Evolutionary conservation across 208 protist species (phyloP).

Genomic region (Crithidia brevicula): DNA sequence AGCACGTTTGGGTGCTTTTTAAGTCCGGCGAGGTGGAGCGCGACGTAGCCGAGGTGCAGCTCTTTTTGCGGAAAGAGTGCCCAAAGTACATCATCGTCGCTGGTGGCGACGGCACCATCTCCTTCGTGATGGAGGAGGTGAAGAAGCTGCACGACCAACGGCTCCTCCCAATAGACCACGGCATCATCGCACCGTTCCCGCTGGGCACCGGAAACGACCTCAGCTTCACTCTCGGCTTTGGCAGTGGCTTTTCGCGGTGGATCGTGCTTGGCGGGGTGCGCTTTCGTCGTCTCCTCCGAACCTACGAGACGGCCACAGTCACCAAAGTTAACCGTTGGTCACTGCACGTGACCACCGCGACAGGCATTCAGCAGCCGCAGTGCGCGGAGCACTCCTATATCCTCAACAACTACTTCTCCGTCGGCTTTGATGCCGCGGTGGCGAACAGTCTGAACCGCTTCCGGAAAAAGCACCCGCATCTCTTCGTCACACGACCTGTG

Average conservation of each 20-base stretch:
- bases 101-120: constrained; percentile 70
- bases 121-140: constrained; percentile 49
- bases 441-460: constrained; percentile 45
- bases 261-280: constrained; percentile 37
- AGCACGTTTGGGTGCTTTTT: constrained; percentile 52
- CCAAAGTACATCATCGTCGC: constrained; percentile 58
- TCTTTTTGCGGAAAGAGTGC: constrained; percentile 28
- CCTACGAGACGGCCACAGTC: constrained; percentile 24
- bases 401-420: constrained; percentile 78
- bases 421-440: constrained; percentile 66
- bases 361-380: background rate
- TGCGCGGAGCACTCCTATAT: constrained; percentile 14
- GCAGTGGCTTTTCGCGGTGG: constrained; percentile 57
- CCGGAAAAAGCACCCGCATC: constrained; percentile 33
- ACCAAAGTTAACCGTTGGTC: constrained; percentile 51
- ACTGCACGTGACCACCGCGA: constrained; percentile 27
- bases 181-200: constrained; percentile 55
- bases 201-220: constrained; percentile 80
- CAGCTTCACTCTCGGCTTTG: constrained; percentile 64
- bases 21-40: constrained; percentile 8
- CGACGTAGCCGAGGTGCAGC: constrained; percentile 14
- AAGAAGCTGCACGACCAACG: constrained; percentile 36
- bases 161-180: constrained; percentile 7
- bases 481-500: constrained; percentile 47
- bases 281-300: constrained; percentile 36